These are phyloP conservation scores for Grosmannia serpens DNA, from an alignment of 2,329 filamentous ascomycete species.

Conservation along the genomic window DNA sequence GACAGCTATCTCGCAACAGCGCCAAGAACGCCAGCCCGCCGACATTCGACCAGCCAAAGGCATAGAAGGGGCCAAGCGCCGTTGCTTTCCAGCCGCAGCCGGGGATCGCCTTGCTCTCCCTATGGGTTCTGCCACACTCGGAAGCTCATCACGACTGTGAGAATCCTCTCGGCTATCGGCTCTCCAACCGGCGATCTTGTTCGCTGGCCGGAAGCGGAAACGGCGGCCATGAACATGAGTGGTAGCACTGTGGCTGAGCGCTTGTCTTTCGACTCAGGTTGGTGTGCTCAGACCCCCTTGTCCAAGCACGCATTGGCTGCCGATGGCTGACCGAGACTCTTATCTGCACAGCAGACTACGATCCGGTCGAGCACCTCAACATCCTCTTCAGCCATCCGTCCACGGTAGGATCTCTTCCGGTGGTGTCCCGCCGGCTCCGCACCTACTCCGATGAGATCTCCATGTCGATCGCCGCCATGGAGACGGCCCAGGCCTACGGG, in stretches of 20 bases:
- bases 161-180: too few species aligned
- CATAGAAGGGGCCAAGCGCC: neutral
- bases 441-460: constrained; percentile 74
- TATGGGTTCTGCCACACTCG: neutral
- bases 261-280: constrained; percentile 13
- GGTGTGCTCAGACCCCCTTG: neutral
- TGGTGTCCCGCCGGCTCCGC: constrained; percentile 62
- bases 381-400: constrained; percentile 84
- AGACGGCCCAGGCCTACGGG: constrained; percentile 69
- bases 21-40: neutral
- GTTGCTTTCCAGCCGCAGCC: neutral
- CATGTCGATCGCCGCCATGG: constrained; percentile 60
- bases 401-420: constrained; percentile 63
- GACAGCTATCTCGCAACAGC: too few species aligned
- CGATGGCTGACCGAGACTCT: neutral
- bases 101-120: neutral
- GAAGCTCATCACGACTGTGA: too few species aligned
- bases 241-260: constrained; percentile 6
- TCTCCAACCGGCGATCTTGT: too few species aligned
- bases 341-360: constrained; percentile 9
- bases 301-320: neutral
- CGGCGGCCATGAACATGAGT: constrained; percentile 7
- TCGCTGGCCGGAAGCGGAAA: neutral
- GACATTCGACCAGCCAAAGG: neutral
- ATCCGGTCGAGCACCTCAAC: constrained; percentile 88